Conservation (phyloP, 2,329 filamentous ascomycete genomes). For the Emmonsiellopsis sp. region DNA sequence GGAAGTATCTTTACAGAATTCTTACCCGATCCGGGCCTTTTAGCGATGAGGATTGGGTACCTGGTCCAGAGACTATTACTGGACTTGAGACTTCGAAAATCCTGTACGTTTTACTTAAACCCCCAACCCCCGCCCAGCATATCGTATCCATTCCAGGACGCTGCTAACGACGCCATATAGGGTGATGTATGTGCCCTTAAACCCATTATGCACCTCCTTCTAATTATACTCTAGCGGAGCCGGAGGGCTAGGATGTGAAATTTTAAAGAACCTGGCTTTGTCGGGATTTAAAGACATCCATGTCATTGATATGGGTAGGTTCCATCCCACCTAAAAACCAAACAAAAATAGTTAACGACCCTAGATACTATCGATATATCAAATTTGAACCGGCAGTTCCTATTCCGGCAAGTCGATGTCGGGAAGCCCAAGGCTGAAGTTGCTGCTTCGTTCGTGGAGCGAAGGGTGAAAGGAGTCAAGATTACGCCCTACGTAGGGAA, state of each 20-base stretch:
- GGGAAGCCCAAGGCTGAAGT: conserved; percentile 91
- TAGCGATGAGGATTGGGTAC: conserved; percentile 55
- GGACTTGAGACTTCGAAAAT: conserved; percentile 63
- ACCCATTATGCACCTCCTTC: neutral
- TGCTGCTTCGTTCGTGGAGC: conserved; percentile 83
- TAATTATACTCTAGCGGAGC: conserved; percentile 56
- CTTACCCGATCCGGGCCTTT: conserved; percentile 70
- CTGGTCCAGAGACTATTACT: conserved; percentile 42
- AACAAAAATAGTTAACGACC: neutral
- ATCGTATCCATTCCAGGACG: conserved; percentile 1
- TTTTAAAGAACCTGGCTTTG: conserved; percentile 88
- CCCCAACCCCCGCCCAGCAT: too few species aligned
- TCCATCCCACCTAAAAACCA: neutral
- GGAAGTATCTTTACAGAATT: conserved; percentile 77
- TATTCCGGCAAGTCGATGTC: conserved; percentile 86
- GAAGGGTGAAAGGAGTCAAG: conserved; percentile 75
- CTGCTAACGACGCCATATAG: conserved; percentile 12
- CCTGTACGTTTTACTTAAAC: conserved; percentile 45
- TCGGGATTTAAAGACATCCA: conserved; percentile 96
- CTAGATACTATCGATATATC: conserved; percentile 95
- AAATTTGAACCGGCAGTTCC: conserved; percentile 93
- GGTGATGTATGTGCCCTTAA: conserved; percentile 22
- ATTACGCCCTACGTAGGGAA: conserved; percentile 91
- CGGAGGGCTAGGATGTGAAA: conserved; percentile 89
- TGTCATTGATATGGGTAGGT: conserved; percentile 92